phyloP scores from a whole-genome alignment of 495 filamentous ascomycete genomes.

The Hypomontagnella submonticulosa region DNA sequence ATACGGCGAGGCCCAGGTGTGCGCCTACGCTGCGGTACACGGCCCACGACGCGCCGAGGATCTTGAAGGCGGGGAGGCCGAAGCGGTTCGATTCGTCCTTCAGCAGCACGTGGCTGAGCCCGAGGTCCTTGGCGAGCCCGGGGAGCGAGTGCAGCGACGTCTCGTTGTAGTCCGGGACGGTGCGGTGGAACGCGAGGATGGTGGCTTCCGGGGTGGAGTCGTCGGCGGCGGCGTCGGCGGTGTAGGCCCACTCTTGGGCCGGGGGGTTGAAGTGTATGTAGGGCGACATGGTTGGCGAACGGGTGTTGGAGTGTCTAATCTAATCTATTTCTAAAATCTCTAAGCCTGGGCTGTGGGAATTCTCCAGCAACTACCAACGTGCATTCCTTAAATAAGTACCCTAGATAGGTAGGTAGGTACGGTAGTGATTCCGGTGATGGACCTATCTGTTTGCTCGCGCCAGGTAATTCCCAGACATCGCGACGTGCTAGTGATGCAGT shows the following conservation, averaged over 20 bases:
- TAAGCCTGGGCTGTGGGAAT: too few relatives aligned
- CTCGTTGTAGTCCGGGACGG: slow-evolving; percentile 60
- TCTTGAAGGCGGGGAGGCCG: slow-evolving; percentile 76
- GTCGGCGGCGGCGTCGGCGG: slow-evolving; percentile 16
- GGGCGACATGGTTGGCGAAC: slow-evolving; percentile 30
- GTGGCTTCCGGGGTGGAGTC: slow-evolving; percentile 6
- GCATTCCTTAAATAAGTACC: too few relatives aligned
- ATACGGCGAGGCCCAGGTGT: slow-evolving; percentile 52
- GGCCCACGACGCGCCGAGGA: slow-evolving; percentile 78
- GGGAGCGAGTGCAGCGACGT: slow-evolving; percentile 64
- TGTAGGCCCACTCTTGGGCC: slow-evolving; percentile 33
- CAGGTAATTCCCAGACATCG: too few relatives aligned
- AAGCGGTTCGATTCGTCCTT: slow-evolving; percentile 68
- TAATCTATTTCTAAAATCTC: too few relatives aligned
- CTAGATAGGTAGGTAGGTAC: too few relatives aligned
- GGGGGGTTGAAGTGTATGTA: slow-evolving; percentile 37
- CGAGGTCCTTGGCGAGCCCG: slow-evolving; percentile 62
- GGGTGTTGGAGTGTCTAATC: too few relatives aligned
- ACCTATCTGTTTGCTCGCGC: too few relatives aligned
- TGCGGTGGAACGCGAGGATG: slow-evolving; percentile 59
- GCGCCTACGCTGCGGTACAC: slow-evolving; percentile 64
- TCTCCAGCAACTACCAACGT: too few relatives aligned
- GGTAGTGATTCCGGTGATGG: too few relatives aligned
- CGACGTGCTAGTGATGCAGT: too few relatives aligned
- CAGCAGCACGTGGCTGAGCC: slow-evolving; percentile 63